These are phyloP conservation scores for Knoxdaviesia proteae DNA, from an alignment of 2,329 filamentous ascomycete genomes.

Conservation along the genomic window DNA sequence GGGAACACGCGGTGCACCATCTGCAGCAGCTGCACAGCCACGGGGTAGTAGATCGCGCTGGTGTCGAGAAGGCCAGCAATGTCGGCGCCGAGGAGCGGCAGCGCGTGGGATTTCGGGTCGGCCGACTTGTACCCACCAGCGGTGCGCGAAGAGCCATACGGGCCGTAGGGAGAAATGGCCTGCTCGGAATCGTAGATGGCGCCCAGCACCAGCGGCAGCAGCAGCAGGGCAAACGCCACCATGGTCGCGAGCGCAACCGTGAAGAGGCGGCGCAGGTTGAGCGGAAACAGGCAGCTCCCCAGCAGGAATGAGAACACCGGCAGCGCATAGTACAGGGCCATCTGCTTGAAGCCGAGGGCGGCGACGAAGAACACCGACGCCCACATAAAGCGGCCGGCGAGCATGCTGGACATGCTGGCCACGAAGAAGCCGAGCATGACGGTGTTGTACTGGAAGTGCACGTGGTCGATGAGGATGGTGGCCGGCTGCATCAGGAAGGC, in stretches of 20 bases:
- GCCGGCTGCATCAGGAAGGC: conserved; percentile 85
- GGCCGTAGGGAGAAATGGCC: conserved; percentile 38
- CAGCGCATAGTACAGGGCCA: conserved; percentile 94
- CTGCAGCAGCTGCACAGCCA: conserved; percentile 62
- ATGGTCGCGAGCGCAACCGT: conserved; percentile 56
- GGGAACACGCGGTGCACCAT: conserved; percentile 86
- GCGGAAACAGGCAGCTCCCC: conserved; percentile 63
- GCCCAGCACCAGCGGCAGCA: conserved; percentile 56
- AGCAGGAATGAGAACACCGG: conserved; percentile 81
- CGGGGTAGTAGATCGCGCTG: conserved; percentile 49
- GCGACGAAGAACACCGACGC: conserved; percentile 82
- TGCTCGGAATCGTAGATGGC: conserved; percentile 46
- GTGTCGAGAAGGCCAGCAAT: conserved; percentile 32
- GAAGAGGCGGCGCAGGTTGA: conserved; percentile 48
- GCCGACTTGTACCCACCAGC: too few species aligned
- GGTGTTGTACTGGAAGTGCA: conserved; percentile 95
- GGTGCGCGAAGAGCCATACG: conserved; percentile 9
- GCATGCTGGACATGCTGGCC: conserved; percentile 70
- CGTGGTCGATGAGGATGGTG: conserved; percentile 81
- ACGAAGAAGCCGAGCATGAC: conserved; percentile 90
- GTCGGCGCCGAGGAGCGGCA: conserved; percentile 3
- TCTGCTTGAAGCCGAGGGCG: conserved; percentile 95
- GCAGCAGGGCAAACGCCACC: conserved; percentile 50
- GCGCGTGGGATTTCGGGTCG: not conserved
- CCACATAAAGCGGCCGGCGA: conserved; percentile 72